Percentiles rank a stretch among this genome's conserved stretches.
These are phyloP conservation scores for Trichoderma asperellum DNA, from an alignment of 2,329 filamentous ascomycete genomes.

Conservation along the genomic window DNA sequence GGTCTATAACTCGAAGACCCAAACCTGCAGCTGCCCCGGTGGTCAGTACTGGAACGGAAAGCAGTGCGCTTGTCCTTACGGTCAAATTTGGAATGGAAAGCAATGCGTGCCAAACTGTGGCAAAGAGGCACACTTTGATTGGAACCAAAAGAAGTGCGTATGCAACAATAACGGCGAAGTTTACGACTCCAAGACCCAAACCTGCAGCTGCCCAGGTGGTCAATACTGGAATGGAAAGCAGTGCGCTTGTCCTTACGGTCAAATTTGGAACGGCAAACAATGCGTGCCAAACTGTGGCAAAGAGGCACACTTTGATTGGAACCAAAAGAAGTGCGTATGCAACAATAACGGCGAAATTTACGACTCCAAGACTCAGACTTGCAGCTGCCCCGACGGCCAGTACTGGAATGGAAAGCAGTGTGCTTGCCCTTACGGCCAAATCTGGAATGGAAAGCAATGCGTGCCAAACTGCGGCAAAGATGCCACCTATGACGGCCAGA, in stretches of 20 bases:
- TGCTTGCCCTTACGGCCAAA: background rate
- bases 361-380: slow-evolving; percentile 21
- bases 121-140: slow-evolving; percentile 19
- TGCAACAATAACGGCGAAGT: slow-evolving; percentile 25
- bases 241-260: slow-evolving; percentile 22
- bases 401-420: slow-evolving; percentile 12
- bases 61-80: slow-evolving; percentile 10
- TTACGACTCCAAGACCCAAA: slow-evolving; percentile 17
- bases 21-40: slow-evolving; percentile 25
- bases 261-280: slow-evolving; percentile 8
- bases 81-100: slow-evolving; percentile 1
- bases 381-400: slow-evolving; percentile 23
- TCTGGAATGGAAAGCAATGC: slow-evolving; percentile 21
- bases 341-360: slow-evolving; percentile 17
- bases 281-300: slow-evolving; percentile 24
- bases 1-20: slow-evolving; percentile 10
- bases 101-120: slow-evolving; percentile 23
- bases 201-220: slow-evolving; percentile 20
- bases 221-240: slow-evolving; percentile 7
- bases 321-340: slow-evolving; percentile 21
- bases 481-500: slow-evolving; percentile 11
- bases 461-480: slow-evolving; percentile 26
- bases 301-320: slow-evolving; percentile 7
- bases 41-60: slow-evolving; percentile 16
- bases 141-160: slow-evolving; percentile 16